Evolutionary conservation across 306 rosid species (phyloP).

Genomic region (Morella rubra): DNA sequence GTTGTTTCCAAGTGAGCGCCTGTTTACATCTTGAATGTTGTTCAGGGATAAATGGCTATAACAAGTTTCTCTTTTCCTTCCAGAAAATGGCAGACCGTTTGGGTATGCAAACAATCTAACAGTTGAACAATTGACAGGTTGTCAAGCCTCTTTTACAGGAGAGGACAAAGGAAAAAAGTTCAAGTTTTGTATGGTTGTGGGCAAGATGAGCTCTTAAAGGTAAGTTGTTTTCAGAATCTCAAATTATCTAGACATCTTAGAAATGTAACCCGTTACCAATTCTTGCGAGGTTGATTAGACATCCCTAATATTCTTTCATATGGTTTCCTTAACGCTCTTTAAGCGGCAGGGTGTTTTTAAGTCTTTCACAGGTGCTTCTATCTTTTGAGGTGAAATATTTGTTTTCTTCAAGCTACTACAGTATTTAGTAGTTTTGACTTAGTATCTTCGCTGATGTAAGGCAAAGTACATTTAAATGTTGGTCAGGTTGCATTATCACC

Average conservation of each 20-base stretch:
- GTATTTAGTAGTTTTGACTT: neutral
- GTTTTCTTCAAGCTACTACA: neutral
- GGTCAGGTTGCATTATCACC: neutral
- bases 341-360: neutral
- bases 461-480: neutral
- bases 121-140: conserved; percentile 49
- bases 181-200: conserved; percentile 86
- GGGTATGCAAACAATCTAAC: conserved; percentile 14
- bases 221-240: conserved; percentile 17
- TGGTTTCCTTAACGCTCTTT: neutral
- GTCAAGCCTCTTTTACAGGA: conserved; percentile 98
- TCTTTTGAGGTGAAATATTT: neutral
- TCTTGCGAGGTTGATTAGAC: neutral
- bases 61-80: neutral
- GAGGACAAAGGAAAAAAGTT: conserved; percentile 77
- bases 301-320: neutral
- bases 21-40: neutral
- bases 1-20: conserved; percentile 8
- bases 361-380: neutral
- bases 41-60: neutral
- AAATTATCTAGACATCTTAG: neutral
- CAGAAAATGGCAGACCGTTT: neutral
- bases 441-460: neutral
- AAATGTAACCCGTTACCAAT: neutral
- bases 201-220: conserved; percentile 86